phyloP scores from a whole-genome alignment of 257 asterid species.

The Solanum chaucha region DNA sequence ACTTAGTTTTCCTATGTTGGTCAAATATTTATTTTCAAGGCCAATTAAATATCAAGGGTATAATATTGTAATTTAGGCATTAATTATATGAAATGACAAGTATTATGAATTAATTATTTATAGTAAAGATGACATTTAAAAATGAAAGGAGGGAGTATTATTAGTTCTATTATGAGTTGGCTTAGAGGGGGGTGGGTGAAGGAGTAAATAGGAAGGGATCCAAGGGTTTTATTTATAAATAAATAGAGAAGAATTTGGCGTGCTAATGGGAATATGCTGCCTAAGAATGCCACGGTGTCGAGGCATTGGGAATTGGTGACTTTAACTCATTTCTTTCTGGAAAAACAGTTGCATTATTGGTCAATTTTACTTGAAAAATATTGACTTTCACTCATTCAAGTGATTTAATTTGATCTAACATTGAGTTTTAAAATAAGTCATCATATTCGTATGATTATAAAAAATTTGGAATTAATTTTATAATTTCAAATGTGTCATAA shows the following conservation, averaged over 20 bases:
- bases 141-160: too few species aligned
- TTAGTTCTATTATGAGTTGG: too few species aligned
- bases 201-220: not conserved
- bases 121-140: too few species aligned
- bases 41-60: too few species aligned
- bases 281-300: conserved; percentile 52
- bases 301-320: not conserved
- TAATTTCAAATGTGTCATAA: not conserved
- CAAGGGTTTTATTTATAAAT: conserved; percentile 9
- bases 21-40: too few species aligned
- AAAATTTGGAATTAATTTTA: not conserved
- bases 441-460: not conserved
- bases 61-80: too few species aligned
- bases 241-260: not conserved
- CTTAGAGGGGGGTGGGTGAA: not conserved
- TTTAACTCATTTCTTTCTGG: not conserved
- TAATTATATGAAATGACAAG: too few species aligned
- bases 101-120: too few species aligned
- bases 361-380: not conserved
- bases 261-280: conserved; percentile 10
- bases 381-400: not conserved
- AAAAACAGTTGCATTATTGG: not conserved
- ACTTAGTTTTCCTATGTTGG: too few species aligned
- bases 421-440: not conserved
- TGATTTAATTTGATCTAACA: not conserved